A percentile compares a stretch with the other conserved stretches of the same genome.
Conservation (phyloP, 148 eudicot species). For the Rheum nobile region DNA sequence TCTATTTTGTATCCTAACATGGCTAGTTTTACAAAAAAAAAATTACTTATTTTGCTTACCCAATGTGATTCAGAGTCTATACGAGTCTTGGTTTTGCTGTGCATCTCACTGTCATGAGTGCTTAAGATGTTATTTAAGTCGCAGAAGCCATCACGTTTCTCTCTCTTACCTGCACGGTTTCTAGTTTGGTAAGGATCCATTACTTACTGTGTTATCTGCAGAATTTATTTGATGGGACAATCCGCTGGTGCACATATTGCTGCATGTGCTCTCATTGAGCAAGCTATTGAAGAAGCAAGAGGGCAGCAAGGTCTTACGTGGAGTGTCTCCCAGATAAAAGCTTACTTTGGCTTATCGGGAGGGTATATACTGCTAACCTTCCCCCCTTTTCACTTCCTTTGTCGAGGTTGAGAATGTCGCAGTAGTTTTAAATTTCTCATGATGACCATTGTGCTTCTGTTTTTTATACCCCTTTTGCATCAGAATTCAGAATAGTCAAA, state of each 20-base stretch:
- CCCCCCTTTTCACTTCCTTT: not conserved
- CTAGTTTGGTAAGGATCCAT: not conserved
- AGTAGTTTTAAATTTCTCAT: not conserved
- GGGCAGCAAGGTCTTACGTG: slow-evolving; percentile 48
- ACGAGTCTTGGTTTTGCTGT: not conserved
- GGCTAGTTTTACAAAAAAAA: not conserved
- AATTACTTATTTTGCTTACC: not conserved
- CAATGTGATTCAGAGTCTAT: not conserved
- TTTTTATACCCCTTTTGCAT: not conserved
- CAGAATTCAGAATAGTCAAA: not conserved
- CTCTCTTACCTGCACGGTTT: not conserved
- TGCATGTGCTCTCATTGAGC: slow-evolving; percentile 81
- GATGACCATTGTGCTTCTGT: not conserved
- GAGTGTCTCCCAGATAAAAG: slow-evolving; percentile 75
- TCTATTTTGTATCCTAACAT: too few relatives aligned
- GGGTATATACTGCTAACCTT: slow-evolving; percentile 37
- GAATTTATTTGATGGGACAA: slow-evolving; percentile 92
- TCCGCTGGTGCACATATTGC: slow-evolving; percentile 99
- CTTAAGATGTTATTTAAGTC: not conserved
- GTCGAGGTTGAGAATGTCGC: not conserved
- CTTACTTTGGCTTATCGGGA: slow-evolving; percentile 97
- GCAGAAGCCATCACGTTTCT: not conserved
- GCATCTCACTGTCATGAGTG: not conserved
- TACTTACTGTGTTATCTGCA: slow-evolving; percentile 14
- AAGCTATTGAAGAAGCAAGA: slow-evolving; percentile 67